These are phyloP conservation scores for Blastobotrys malaysiensis DNA, from an alignment of 1,139 yeast species.

Conservation along the genomic window DNA sequence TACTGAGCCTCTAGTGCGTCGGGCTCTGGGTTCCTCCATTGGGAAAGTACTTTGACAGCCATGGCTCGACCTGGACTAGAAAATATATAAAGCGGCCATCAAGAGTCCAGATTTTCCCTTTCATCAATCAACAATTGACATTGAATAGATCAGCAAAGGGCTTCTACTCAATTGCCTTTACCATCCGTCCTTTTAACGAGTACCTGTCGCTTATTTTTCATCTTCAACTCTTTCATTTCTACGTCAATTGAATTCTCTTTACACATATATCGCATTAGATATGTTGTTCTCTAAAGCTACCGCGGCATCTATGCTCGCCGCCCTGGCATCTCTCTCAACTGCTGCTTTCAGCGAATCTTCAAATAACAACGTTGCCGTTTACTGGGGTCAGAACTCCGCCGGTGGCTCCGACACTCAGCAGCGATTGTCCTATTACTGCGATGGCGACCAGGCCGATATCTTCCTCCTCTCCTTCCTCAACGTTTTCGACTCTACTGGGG, in stretches of 20 bases:
- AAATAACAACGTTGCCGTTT: conserved; percentile 61
- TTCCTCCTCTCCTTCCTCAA: conserved; percentile 65
- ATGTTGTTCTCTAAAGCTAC: neutral
- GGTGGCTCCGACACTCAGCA: conserved; percentile 59
- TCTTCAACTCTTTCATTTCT: neutral
- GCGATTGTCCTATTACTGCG: conserved; percentile 62
- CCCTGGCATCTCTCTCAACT: neutral
- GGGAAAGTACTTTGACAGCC: neutral
- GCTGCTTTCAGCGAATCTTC: conserved; percentile 21
- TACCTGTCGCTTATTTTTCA: neutral
- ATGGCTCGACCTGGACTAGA: neutral
- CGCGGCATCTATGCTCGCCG: neutral
- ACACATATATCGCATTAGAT: neutral
- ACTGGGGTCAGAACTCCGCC: conserved; percentile 90
- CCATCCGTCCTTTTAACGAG: neutral
- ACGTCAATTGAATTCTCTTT: neutral
- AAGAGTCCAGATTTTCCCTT: neutral
- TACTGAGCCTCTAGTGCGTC: neutral
- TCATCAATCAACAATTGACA: neutral
- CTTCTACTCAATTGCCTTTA: neutral
- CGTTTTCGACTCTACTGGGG: conserved; percentile 41
- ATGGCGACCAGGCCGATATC: conserved; percentile 63
- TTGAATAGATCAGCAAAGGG: neutral
- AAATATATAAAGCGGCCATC: neutral
- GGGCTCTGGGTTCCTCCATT: neutral